phyloP scores from a whole-genome alignment of 2,329 filamentous ascomycete species.

The Paracoccidioides lutzii region DNA sequence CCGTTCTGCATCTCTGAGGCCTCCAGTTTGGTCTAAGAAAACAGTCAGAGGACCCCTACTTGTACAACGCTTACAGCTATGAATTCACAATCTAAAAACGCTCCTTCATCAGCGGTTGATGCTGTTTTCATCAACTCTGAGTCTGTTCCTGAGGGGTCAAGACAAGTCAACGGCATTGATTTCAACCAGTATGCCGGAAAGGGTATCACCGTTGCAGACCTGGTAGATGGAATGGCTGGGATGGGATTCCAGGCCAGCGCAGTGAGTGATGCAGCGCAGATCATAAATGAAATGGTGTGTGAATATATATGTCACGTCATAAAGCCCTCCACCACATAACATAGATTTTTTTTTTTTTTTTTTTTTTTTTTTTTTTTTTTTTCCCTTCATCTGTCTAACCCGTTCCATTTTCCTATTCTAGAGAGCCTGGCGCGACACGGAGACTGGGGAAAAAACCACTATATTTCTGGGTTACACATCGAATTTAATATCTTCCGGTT shows the following conservation, averaged over 20 bases:
- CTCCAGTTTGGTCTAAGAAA: no score
- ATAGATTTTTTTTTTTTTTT: not conserved
- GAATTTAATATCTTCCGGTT: slow-evolving; percentile 90
- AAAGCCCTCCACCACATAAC: not conserved
- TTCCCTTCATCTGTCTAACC: not conserved
- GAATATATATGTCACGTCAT: not conserved
- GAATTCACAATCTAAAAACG: slow-evolving; percentile 23
- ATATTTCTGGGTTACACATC: slow-evolving; percentile 97
- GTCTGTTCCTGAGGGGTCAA: slow-evolving; percentile 64
- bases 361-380: not conserved
- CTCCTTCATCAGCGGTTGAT: slow-evolving; percentile 54
- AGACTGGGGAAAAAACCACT: slow-evolving; percentile 67
- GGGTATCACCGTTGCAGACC: slow-evolving; percentile 71
- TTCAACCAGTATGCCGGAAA: slow-evolving; percentile 64
- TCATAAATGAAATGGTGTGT: slow-evolving; percentile 87
- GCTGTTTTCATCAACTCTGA: slow-evolving; percentile 78
- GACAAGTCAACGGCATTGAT: slow-evolving; percentile 78
- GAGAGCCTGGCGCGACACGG: slow-evolving; percentile 70
- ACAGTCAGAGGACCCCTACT: no score
- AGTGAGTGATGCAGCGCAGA: slow-evolving; percentile 73
- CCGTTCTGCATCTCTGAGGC: no score
- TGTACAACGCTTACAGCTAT: not conserved
- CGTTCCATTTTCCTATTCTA: slow-evolving; percentile 23
- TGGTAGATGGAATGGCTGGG: slow-evolving; percentile 65
- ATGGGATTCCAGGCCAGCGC: slow-evolving; percentile 79